Evolutionary conservation across 192 early-diverging fungal genomes (phyloP), one percentile per base, ranked within the genome.

Genomic region (Jimgerdemannia flammicorona): DNA sequence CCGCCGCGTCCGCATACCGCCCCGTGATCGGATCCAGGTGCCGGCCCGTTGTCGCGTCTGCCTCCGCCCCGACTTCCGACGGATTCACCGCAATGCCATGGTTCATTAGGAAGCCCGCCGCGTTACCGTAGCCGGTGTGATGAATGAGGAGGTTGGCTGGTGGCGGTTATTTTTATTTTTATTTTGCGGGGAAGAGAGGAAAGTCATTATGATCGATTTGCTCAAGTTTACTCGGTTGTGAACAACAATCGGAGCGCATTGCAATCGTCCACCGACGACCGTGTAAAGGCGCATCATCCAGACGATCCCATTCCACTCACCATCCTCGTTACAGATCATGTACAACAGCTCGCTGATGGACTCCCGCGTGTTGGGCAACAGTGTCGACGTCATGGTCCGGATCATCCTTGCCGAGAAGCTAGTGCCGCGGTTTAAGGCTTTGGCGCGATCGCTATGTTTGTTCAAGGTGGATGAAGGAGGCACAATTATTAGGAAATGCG

Each of bases 21-120:
- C 98, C 98, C 0, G 96, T 99, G 69, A 99, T 95, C 0, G 98
- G 97, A 79, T 99, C 93, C 49, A 97, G 84, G 1, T 77, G 29
- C 66, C 41, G 43, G 71, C 70, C 44, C 41, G 68, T 69, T 11
- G 64, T 44, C 2, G 67, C 79, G 19, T 80, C 74, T 29, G 75
- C 74, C 10, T 73, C 44, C 10, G 69, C 69, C 4, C 66, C 70
- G 6, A 79, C 80, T 14, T 69, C 49, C 71, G 78, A 78, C 4
- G 83, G 72, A 4, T 78, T 77, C 18, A 90, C 82, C 9, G 89
- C 80, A 8, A 92, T 91, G 43, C 93, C 92, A 18, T 87, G 84
- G 14, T 91, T 88, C 72, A 96, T 84, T 71, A 99, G 82, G 75
- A 93, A 99, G 63, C 97, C 97, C 6, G 95, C 95, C 29, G 94